These are phyloP conservation scores for Bolboschoenus planiculmis DNA, from an alignment of 176 grass and related monocot species.

Conservation along the genomic window DNA sequence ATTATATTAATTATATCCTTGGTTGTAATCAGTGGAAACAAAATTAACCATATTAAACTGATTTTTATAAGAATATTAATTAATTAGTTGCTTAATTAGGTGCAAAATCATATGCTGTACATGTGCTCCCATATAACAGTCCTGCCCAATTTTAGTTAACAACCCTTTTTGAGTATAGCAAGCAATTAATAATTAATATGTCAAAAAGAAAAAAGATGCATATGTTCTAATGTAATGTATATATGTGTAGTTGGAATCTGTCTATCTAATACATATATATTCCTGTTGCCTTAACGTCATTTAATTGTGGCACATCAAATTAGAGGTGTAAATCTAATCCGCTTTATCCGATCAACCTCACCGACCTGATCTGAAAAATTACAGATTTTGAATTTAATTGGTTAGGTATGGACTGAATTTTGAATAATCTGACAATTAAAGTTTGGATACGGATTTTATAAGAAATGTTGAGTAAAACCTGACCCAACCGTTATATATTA, in stretches of 20 bases:
- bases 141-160: background rate
- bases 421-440: too few species aligned
- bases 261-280: background rate
- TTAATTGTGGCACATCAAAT: background rate
- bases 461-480: too few species aligned
- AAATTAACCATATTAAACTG: background rate
- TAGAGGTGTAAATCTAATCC: too few species aligned
- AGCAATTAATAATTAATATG: background rate
- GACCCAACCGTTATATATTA: too few species aligned
- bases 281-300: background rate
- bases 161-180: background rate
- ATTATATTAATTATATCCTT: background rate
- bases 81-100: background rate
- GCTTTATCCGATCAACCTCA: too few species aligned
- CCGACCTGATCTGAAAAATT: too few species aligned
- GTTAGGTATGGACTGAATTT: too few species aligned
- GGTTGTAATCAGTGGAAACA: background rate
- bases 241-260: background rate
- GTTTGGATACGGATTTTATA: too few species aligned
- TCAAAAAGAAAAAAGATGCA: background rate
- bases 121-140: background rate
- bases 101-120: background rate
- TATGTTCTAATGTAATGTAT: background rate
- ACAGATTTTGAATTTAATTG: too few species aligned
- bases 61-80: background rate